phyloP scores from a whole-genome alignment of 495 filamentous ascomycete genomes.

The Neurospora tetrasperma region DNA sequence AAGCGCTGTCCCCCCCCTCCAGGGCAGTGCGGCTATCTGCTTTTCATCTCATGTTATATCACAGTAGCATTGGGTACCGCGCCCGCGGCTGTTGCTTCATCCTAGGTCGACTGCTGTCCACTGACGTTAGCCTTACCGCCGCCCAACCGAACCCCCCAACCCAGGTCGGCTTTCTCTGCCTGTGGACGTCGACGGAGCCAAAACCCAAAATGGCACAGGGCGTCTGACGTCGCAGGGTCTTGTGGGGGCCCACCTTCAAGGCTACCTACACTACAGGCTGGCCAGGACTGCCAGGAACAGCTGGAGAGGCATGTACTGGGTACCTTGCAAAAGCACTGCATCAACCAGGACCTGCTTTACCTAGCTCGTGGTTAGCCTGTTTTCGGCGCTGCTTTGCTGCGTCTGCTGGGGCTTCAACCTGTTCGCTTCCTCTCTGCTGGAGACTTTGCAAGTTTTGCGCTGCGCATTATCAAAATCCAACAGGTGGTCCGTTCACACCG shows the following conservation, averaged over 20 bases:
- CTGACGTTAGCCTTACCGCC: background rate
- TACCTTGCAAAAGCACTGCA: background rate
- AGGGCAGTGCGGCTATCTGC: background rate
- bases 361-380: background rate
- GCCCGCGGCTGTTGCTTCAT: background rate
- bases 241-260: background rate
- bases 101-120: background rate
- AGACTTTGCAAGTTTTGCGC: background rate
- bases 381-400: background rate
- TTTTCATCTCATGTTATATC: background rate
- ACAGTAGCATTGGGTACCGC: background rate
- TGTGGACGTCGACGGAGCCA: background rate
- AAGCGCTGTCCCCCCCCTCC: background rate
- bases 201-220: background rate
- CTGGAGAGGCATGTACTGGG: background rate
- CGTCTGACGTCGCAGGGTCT: background rate
- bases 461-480: background rate
- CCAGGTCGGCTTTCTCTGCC: background rate
- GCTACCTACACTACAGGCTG: background rate
- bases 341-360: background rate
- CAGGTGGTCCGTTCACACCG: slow-evolving; percentile 3
- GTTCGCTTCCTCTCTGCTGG: background rate
- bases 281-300: background rate
- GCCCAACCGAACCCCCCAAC: background rate
- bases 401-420: background rate